These are phyloP conservation scores for Gaertneriomyces sp. DNA, from an alignment of 192 early-diverging fungal species.

Conservation along the genomic window DNA sequence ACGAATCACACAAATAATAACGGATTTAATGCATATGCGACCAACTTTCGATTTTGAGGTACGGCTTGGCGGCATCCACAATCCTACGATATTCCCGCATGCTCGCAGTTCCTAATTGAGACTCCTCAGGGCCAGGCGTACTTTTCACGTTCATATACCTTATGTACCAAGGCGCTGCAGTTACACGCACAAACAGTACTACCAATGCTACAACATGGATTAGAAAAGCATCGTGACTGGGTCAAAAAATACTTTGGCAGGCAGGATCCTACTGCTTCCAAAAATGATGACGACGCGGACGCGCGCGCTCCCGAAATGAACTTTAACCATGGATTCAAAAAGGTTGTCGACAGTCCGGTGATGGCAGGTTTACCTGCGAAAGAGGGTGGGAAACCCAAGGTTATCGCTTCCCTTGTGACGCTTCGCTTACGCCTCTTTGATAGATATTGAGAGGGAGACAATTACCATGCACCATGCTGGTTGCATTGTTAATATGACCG, in stretches of 20 bases:
- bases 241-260: slow-evolving; percentile 22
- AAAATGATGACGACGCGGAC: slow-evolving; percentile 13
- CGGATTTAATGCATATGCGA: slow-evolving; percentile 33
- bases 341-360: slow-evolving; percentile 22
- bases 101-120: background rate
- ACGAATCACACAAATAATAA: slow-evolving; percentile 41
- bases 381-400: slow-evolving; percentile 12
- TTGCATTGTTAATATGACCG: slow-evolving; percentile 39
- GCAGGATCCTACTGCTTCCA: slow-evolving; percentile 15
- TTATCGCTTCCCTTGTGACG: background rate
- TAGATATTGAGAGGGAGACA: slow-evolving; percentile 24
- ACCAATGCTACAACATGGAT: slow-evolving; percentile 18
- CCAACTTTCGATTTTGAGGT: slow-evolving; percentile 45
- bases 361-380: slow-evolving; percentile 30
- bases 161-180: slow-evolving; percentile 31
- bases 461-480: slow-evolving; percentile 48
- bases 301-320: slow-evolving; percentile 2
- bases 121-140: slow-evolving; percentile 30
- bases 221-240: slow-evolving; percentile 34
- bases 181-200: slow-evolving; percentile 35
- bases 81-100: background rate
- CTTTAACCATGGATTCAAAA: slow-evolving; percentile 11
- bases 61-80: background rate
- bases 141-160: slow-evolving; percentile 40
- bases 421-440: background rate